These are phyloP conservation scores for Podospora fimiseda DNA, from an alignment of 495 filamentous ascomycete species.

Conservation along the genomic window DNA sequence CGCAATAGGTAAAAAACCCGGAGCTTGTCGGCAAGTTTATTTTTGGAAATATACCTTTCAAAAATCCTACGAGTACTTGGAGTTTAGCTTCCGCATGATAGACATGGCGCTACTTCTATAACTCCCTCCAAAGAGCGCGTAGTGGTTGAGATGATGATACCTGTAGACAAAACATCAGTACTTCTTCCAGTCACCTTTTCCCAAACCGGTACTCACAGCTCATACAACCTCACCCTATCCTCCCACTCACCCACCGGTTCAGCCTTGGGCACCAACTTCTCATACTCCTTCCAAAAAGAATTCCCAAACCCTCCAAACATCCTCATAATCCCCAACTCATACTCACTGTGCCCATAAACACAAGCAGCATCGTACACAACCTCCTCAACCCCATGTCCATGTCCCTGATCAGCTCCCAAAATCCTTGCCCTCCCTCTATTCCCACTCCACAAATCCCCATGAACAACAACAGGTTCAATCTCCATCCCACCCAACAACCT, in stretches of 20 bases:
- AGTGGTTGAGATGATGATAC: slow-evolving; percentile 88
- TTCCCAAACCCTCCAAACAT: slow-evolving; percentile 90
- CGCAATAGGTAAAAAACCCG: too few species aligned
- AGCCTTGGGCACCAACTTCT: slow-evolving; percentile 63
- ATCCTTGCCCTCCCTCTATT: slow-evolving; percentile 68
- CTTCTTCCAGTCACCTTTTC: neutral
- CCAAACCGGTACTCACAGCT: slow-evolving; percentile 54
- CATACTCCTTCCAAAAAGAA: slow-evolving; percentile 69
- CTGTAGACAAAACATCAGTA: slow-evolving; percentile 32
- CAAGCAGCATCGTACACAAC: slow-evolving; percentile 78
- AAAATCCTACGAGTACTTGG: slow-evolving; percentile 55
- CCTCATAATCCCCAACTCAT: slow-evolving; percentile 86
- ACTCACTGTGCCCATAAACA: slow-evolving; percentile 82
- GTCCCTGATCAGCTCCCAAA: slow-evolving; percentile 43
- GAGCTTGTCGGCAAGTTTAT: too few species aligned
- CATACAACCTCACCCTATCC: slow-evolving; percentile 72
- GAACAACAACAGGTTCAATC: slow-evolving; percentile 73
- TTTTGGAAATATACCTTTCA: too few species aligned
- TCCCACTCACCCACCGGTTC: slow-evolving; percentile 81
- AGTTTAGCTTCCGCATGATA: slow-evolving; percentile 64
- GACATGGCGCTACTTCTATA: slow-evolving; percentile 66
- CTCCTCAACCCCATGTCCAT: slow-evolving; percentile 50
- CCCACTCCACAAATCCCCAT: slow-evolving; percentile 89
- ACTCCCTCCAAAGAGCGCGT: slow-evolving; percentile 73
- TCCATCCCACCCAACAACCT: slow-evolving; percentile 60